phyloP scores from a whole-genome alignment of 1,284 basidiomycete species.

The Cystobasidium sp. region DNA sequence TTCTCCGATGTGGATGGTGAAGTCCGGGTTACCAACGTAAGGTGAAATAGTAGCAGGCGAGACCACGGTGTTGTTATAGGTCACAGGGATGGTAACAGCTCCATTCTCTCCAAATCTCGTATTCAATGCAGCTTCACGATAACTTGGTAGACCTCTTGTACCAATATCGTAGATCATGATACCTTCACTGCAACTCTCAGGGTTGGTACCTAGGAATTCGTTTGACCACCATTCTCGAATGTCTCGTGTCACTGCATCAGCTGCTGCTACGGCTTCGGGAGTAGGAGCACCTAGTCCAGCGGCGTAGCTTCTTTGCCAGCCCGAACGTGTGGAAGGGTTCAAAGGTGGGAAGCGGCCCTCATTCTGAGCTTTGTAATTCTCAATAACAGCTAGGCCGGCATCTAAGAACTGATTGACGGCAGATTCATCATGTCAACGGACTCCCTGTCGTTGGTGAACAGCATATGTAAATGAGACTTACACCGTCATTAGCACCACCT shows the following conservation, averaged over 20 bases:
- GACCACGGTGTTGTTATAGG: not conserved
- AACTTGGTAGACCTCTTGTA: not conserved
- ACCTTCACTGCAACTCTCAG: conserved; percentile 8
- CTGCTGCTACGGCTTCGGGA: not conserved
- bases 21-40: not conserved
- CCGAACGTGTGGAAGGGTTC: not conserved
- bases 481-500: not conserved
- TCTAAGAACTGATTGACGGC: not conserved
- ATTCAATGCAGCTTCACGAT: not conserved
- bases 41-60: not conserved
- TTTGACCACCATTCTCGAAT: conserved; percentile 3
- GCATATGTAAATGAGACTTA: too few relatives aligned
- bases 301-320: conserved; percentile 1
- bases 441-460: too few relatives aligned
- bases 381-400: not conserved
- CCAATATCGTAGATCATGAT: conserved; percentile 8
- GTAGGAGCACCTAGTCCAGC: not conserved
- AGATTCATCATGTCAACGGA: too few relatives aligned
- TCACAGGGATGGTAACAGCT: not conserved
- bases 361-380: not conserved
- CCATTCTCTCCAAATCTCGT: conserved; percentile 2
- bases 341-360: conserved; percentile 3
- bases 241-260: not conserved
- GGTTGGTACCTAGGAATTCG: not conserved
- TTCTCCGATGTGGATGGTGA: conserved; percentile 5